These are phyloP conservation scores for Pseudocercospora fijiensis DNA, from an alignment of 2,329 filamentous ascomycete genomes.

Conservation along the genomic window DNA sequence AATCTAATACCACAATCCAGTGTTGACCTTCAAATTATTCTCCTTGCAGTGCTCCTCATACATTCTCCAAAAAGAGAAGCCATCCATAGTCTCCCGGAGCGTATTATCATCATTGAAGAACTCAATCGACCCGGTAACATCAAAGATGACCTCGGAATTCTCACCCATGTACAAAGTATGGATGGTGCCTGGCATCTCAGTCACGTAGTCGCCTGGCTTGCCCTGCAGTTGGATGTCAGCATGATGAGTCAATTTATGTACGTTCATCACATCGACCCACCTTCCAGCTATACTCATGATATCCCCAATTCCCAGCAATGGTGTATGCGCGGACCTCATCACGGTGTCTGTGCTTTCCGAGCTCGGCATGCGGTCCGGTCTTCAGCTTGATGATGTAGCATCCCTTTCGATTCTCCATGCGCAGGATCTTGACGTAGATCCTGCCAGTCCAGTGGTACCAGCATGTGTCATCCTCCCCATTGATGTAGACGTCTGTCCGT, in stretches of 20 bases:
- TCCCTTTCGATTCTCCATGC: constrained; percentile 15
- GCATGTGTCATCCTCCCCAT: constrained; percentile 13
- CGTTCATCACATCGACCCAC: background rate
- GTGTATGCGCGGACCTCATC: constrained; percentile 14
- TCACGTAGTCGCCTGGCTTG: constrained; percentile 14
- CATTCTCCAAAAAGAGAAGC: constrained; percentile 15
- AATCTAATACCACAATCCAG: constrained; percentile 11
- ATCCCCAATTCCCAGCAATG: constrained; percentile 12
- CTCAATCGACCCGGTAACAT: constrained; percentile 15
- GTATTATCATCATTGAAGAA: constrained; percentile 18
- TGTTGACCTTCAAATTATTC: constrained; percentile 4
- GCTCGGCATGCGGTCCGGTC: constrained; percentile 14
- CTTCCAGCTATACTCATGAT: constrained; percentile 10
- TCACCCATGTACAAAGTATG: constrained; percentile 16
- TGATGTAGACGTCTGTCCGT: constrained; percentile 20
- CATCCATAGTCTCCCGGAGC: constrained; percentile 17
- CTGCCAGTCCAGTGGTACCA: constrained; percentile 17
- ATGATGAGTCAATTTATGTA: background rate
- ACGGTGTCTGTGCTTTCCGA: constrained; percentile 17
- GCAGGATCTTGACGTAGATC: constrained; percentile 14
- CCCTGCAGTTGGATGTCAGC: background rate
- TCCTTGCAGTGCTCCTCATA: constrained; percentile 16
- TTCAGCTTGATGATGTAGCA: constrained; percentile 15
- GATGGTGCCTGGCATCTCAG: constrained; percentile 15
- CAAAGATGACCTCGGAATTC: constrained; percentile 13